These are phyloP conservation scores for Phytophthora fragariae DNA, from an alignment of 352 stramenopile species.

Conservation along the genomic window DNA sequence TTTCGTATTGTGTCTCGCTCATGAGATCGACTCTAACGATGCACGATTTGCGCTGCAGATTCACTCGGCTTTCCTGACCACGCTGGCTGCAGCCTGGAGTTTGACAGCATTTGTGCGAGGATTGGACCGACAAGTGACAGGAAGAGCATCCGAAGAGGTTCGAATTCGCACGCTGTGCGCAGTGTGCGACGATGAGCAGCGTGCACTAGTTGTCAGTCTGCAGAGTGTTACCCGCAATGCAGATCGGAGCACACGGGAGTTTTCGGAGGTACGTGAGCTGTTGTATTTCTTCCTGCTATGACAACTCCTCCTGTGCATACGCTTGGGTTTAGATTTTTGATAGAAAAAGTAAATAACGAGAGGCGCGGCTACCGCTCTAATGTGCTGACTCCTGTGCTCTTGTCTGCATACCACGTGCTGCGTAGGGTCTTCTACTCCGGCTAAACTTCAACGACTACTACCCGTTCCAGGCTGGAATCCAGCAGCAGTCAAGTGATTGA, in stretches of 20 bases:
- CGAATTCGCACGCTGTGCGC: slow-evolving; percentile 29
- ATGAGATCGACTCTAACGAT: not conserved
- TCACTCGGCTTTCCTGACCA: slow-evolving; percentile 33
- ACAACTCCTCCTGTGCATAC: slow-evolving; percentile 14
- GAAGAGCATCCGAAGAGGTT: slow-evolving; percentile 23
- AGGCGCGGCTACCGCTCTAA: slow-evolving; percentile 26
- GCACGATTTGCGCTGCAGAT: slow-evolving; percentile 34
- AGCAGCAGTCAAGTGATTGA: slow-evolving; percentile 13
- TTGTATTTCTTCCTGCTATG: slow-evolving; percentile 2
- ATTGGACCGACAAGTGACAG: slow-evolving; percentile 36
- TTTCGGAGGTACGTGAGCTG: slow-evolving; percentile 51
- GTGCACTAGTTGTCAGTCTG: slow-evolving; percentile 34
- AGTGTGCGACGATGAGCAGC: slow-evolving; percentile 36
- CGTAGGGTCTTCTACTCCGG: slow-evolving; percentile 61
- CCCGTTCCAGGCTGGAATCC: no score
- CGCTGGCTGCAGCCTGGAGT: slow-evolving; percentile 38
- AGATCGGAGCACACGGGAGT: slow-evolving; percentile 43
- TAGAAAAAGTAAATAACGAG: slow-evolving; percentile 31
- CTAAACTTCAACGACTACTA: slow-evolving; percentile 71
- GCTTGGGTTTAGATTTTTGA: slow-evolving; percentile 20
- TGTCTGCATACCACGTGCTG: slow-evolving; percentile 27
- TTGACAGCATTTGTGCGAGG: slow-evolving; percentile 45
- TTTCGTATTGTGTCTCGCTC: not conserved
- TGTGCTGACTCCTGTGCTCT: slow-evolving; percentile 35
- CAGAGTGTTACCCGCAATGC: slow-evolving; percentile 31